Evolutionary conservation across 176 grass and related monocot genomes (phyloP), one percentile per base, ranked within the genome.

Genomic region (Thinopyrum elongatum): DNA sequence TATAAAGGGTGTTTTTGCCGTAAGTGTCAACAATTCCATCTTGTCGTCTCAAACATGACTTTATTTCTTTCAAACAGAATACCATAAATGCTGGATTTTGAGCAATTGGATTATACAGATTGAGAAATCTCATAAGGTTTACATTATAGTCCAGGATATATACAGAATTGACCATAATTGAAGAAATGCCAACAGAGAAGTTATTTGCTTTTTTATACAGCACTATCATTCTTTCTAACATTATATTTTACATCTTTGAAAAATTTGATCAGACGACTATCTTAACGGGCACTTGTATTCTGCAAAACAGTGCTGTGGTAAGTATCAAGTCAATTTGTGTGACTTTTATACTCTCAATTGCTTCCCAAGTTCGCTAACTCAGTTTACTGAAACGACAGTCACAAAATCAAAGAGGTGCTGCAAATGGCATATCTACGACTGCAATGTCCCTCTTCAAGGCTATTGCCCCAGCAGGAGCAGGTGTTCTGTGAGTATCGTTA

Each of bases 251-350:
- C 26, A 13, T 41, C 10, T 65, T 76, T 74, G 12, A 35, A 30
- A 35, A 86, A 72, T 78, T 89, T 86, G 33, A 84, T 82, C 91
- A 95, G 95, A 83, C 93, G 29, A 90, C 93, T 16, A 86, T 88
- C 51, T 78, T 90, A 68, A 95, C 90, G 12, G 87, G 89, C n/a
- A 91, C 68, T 46, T 93, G 86, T 9, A 88, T 98, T 83, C 89
- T 98, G 38, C 93, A 98, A 89, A 98, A 98, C 63, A 94, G 90
- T 74, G 93, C 93, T 6, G 95, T 98, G 95, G 95, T 83, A 90
- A 94, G 77, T 86, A 81, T 30, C 26, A 30, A 76, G 42, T 31
- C 8, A 27, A 27, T 17, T 44, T 62, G 13, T 10, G 29, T 10
- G 16, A 30, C 57, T 33, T n/a, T 68, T 55, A 7, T 41, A 75